A percentile compares a stretch with the other conserved stretches of the same genome.
Conservation (phyloP, 495 filamentous ascomycete species). For the Aspergillus indologenus region DNA sequence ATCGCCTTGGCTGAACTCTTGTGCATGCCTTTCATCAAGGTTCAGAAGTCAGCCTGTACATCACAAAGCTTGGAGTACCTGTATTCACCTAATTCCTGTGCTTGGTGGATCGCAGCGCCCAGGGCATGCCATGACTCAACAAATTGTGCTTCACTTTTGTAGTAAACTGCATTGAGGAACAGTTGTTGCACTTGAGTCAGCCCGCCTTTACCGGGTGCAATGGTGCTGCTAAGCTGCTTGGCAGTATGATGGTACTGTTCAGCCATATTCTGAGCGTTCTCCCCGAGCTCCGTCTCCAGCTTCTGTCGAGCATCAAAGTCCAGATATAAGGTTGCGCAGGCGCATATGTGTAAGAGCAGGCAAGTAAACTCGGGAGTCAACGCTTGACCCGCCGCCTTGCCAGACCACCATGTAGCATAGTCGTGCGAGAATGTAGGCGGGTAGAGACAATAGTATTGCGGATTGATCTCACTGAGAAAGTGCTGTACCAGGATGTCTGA, state of each 20-base stretch:
- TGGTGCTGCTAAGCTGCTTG: slow-evolving; percentile 42
- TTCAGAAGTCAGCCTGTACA: not conserved
- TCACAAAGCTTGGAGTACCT: not conserved
- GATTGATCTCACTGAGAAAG: slow-evolving; percentile 47
- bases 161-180: slow-evolving; percentile 50
- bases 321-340: slow-evolving; percentile 48
- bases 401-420: slow-evolving; percentile 49
- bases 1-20: slow-evolving; percentile 32
- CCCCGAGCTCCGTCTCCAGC: slow-evolving; percentile 47
- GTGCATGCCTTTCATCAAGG: slow-evolving; percentile 40
- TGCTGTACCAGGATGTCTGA: slow-evolving; percentile 49
- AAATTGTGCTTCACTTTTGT: slow-evolving; percentile 51
- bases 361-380: slow-evolving; percentile 47
- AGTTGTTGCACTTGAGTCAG: slow-evolving; percentile 50
- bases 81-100: slow-evolving; percentile 47
- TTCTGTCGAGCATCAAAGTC: slow-evolving; percentile 33
- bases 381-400: slow-evolving; percentile 23
- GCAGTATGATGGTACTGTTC: slow-evolving; percentile 42
- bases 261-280: slow-evolving; percentile 35
- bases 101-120: slow-evolving; percentile 44
- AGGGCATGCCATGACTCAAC: slow-evolving; percentile 52
- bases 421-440: slow-evolving; percentile 45
- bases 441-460: slow-evolving; percentile 50
- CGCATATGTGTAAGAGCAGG: slow-evolving; percentile 50
- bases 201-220: slow-evolving; percentile 45